Evolutionary conservation across 164 flowering plant species (phyloP), one percentile per base, ranked within the genome.

Genomic region (Euptelea pleiosperma): DNA sequence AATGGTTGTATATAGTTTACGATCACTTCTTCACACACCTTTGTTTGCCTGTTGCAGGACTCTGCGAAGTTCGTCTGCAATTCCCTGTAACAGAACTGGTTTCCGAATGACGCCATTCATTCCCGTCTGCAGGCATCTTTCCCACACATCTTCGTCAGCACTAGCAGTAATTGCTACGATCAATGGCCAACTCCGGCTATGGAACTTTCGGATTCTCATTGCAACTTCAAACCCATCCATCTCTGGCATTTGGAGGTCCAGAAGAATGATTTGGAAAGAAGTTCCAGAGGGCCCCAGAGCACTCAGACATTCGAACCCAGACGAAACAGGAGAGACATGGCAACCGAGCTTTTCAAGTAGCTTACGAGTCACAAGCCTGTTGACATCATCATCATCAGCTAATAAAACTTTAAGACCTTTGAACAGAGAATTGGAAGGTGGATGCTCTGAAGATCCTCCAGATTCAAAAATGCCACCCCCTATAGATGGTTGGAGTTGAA

Each of bases 291-390:
- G 68, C 0, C 79, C 77, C 10, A 85, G 55, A 2, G 85, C 84
- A 39, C 62, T 76, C 0, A 93, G 85, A 73, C 99, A 91, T 49
- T 86, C 95, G 31, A 63, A 75, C 44, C 93, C 99, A 0, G 99
- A 83, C 11, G 95, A 69, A 28, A 84, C 97, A 10, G 87, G 48
- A 26, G 87, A 66, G 3, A 93, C 96, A 47, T 21, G 54, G 73
- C 97, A 93, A 5, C 99, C 99, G 33, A 93, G 73, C 58, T 82
- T 93, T 73, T 88, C 88, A 18, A 93, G 92, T 33, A 90, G 73
- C 52, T 76, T 90, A n/a, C 79, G 68, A 0, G 96, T 90, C 34
- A 90, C 97, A 26, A 82, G 84, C 37, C 88, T 57, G 72, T 83
- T 93, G 28, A 76, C 67, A 29, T 79, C 79, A 55, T 90, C 93